phyloP scores from a whole-genome alignment of 2,329 filamentous ascomycete species.

The Curvularia sp. region DNA sequence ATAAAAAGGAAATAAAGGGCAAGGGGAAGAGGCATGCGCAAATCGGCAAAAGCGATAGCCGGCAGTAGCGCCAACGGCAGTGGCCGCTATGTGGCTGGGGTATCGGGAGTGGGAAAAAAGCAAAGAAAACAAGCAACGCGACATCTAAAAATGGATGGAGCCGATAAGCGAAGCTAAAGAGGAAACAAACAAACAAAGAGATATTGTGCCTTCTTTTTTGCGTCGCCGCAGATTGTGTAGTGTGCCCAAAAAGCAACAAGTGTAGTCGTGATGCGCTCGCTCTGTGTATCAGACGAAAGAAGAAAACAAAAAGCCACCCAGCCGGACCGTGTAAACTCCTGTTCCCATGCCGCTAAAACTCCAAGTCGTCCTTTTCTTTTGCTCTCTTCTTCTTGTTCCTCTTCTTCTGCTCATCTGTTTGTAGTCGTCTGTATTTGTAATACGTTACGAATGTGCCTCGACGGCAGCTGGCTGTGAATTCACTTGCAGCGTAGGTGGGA shows the following conservation, averaged over 20 bases:
- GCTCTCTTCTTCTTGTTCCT: background rate
- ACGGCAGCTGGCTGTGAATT: conserved; percentile 37
- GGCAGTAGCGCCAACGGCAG: background rate
- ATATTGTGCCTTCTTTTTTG: conserved; percentile 19
- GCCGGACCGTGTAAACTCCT: conserved; percentile 11
- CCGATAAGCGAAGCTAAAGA: background rate
- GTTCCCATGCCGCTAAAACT: conserved; percentile 16
- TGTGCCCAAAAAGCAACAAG: background rate
- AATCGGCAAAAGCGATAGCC: background rate
- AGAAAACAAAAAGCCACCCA: background rate
- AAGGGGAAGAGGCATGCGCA: background rate
- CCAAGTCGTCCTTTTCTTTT: background rate
- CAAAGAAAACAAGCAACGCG: background rate
- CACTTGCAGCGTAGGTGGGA: conserved; percentile 43
- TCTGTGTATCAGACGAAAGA: background rate
- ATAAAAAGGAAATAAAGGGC: background rate
- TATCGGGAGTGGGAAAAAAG: conserved; percentile 11
- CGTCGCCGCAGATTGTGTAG: conserved; percentile 21
- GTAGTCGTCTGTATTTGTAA: background rate
- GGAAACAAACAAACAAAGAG: conserved; percentile 6
- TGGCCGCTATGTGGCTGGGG: conserved; percentile 6
- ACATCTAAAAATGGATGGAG: background rate
- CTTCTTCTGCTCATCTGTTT: background rate
- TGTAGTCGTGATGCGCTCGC: conserved; percentile 9
- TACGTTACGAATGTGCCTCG: conserved; percentile 26